Evolutionary conservation across 495 filamentous ascomycete genomes (phyloP).

Genomic region (Jackrogersella minutella): DNA sequence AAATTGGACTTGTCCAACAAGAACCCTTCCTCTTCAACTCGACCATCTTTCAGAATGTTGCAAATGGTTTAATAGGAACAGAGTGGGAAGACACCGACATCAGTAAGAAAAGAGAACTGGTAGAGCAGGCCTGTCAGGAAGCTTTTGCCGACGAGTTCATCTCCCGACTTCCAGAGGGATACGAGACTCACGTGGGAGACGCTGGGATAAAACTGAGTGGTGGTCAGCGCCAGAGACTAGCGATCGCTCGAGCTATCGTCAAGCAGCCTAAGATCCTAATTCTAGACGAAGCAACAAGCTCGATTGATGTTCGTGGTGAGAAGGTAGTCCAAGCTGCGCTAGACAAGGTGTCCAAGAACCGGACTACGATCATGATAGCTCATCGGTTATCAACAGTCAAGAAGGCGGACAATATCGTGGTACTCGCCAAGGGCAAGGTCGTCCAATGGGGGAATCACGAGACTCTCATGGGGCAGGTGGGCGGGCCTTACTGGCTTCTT

Average conservation of each 20-base stretch:
- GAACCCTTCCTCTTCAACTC: slow-evolving; percentile 76
- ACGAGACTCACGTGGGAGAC: slow-evolving; percentile 70
- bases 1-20: slow-evolving; percentile 74
- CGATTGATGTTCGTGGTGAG: slow-evolving; percentile 66
- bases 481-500: slow-evolving; percentile 62
- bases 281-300: slow-evolving; percentile 81
- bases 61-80: slow-evolving; percentile 70
- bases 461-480: slow-evolving; percentile 65
- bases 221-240: slow-evolving; percentile 70
- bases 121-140: slow-evolving; percentile 67
- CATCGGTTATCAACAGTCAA: slow-evolving; percentile 67
- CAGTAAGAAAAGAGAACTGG: slow-evolving; percentile 60
- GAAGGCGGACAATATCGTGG: slow-evolving; percentile 72
- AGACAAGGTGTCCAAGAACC: slow-evolving; percentile 59
- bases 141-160: slow-evolving; percentile 71
- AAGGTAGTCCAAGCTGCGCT: slow-evolving; percentile 65
- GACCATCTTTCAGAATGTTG: slow-evolving; percentile 71
- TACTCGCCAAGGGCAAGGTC: slow-evolving; percentile 64
- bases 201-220: slow-evolving; percentile 67
- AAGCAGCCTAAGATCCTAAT: slow-evolving; percentile 83
- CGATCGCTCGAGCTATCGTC: slow-evolving; percentile 75
- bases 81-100: slow-evolving; percentile 62
- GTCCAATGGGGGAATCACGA: slow-evolving; percentile 76
- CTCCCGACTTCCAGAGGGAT: slow-evolving; percentile 65
- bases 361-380: slow-evolving; percentile 70